These are phyloP conservation scores for Fusarium sp. DNA, from an alignment of 2,329 filamentous ascomycete genomes.

Conservation along the genomic window DNA sequence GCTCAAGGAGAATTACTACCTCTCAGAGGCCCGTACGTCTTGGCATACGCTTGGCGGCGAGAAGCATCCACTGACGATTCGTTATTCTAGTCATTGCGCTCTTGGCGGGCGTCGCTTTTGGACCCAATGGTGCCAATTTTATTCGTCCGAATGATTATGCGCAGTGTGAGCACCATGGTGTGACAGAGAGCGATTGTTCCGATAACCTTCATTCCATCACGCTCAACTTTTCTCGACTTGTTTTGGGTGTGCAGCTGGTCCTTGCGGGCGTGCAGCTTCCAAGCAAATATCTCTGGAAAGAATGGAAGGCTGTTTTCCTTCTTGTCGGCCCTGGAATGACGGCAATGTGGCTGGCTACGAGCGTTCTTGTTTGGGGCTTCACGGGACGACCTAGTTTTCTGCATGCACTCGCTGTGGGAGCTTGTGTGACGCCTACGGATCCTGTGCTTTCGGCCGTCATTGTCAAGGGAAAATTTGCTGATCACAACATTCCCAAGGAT, in stretches of 20 bases:
- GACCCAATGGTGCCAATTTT: constrained; percentile 80
- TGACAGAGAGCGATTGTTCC: constrained; percentile 45
- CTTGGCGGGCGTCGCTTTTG: constrained; percentile 81
- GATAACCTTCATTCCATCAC: constrained; percentile 77
- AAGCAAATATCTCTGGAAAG: constrained; percentile 79
- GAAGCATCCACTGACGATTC: not conserved
- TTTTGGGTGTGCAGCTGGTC: constrained; percentile 90
- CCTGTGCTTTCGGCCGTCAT: constrained; percentile 90
- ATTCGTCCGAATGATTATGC: constrained; percentile 83
- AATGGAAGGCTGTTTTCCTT: constrained; percentile 81
- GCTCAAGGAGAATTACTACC: constrained; percentile 88
- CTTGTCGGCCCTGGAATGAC: constrained; percentile 88
- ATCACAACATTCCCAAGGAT: constrained; percentile 85
- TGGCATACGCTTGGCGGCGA: constrained; percentile 18
- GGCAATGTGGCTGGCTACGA: constrained; percentile 87
- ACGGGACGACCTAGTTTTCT: constrained; percentile 79
- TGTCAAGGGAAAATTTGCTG: constrained; percentile 93
- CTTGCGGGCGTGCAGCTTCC: constrained; percentile 90
- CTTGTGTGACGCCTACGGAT: constrained; percentile 93
- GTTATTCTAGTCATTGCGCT: constrained; percentile 81
- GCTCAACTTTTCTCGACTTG: constrained; percentile 85
- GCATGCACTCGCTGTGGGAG: constrained; percentile 82
- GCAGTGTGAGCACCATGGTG: constrained; percentile 40
- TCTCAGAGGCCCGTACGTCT: constrained; percentile 86
- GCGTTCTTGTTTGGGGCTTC: constrained; percentile 80